Conservation (phyloP, 768 basidiomycete genomes). For the Termitomyces sp. region DNA sequence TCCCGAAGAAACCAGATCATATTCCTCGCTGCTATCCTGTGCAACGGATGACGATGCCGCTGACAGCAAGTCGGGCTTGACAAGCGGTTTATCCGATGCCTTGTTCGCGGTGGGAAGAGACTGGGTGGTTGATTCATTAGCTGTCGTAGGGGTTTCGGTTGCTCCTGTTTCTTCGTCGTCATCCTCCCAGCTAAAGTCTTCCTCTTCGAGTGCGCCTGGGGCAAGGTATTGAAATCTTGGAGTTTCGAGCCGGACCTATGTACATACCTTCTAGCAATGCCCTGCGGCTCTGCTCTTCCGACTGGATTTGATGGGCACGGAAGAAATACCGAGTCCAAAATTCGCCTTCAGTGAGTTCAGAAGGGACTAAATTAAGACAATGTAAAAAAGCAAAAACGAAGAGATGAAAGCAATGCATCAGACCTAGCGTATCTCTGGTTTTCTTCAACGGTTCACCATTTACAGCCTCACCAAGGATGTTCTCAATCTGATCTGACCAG, state of each 20-base stretch:
- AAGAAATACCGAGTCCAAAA: slow-evolving; percentile 95
- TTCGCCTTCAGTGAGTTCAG: slow-evolving; percentile 51
- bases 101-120: slow-evolving; percentile 4
- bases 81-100: slow-evolving; percentile 2
- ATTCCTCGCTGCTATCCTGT: slow-evolving; percentile 60
- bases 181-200: slow-evolving; percentile 92
- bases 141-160: slow-evolving; percentile 7
- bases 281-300: slow-evolving; percentile 78
- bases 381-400: slow-evolving; percentile 2
- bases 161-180: slow-evolving; percentile 69
- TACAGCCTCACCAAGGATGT: slow-evolving; percentile 43
- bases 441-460: slow-evolving; percentile 52
- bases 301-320: slow-evolving; percentile 74
- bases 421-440: slow-evolving; percentile 60
- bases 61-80: not conserved
- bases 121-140: slow-evolving; percentile 13
- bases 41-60: slow-evolving; percentile 17
- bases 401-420: slow-evolving; percentile 6
- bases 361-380: slow-evolving; percentile 52
- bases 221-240: not conserved
- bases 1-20: slow-evolving; percentile 61
- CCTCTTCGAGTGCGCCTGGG: slow-evolving; percentile 66
- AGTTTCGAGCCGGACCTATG: not conserved
- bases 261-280: slow-evolving; percentile 65
- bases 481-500: slow-evolving; percentile 52